A percentile compares a stretch with the other conserved stretches of the same genome.
These are phyloP conservation scores for Aspergillus oerlinghausenensis DNA, from an alignment of 2,329 filamentous ascomycete species.

Conservation along the genomic window DNA sequence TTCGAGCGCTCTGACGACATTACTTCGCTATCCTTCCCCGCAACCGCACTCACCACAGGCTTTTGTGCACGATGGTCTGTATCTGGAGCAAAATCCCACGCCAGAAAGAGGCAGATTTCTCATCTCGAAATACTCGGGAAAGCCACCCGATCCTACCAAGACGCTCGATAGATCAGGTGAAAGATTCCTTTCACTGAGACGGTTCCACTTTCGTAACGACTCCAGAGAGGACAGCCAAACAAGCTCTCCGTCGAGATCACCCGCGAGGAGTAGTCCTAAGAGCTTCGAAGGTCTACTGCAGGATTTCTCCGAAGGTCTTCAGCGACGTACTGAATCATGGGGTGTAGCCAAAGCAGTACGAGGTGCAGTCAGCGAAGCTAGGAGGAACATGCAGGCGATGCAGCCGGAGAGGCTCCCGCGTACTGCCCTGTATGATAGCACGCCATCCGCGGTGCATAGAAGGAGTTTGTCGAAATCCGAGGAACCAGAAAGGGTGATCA, in stretches of 20 bases:
- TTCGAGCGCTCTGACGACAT: constrained; percentile 72
- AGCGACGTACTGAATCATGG: constrained; percentile 46
- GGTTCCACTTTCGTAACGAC: constrained; percentile 25
- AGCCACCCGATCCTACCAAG: constrained; percentile 33
- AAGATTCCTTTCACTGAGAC: constrained; percentile 15
- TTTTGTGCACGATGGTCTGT: constrained; percentile 79
- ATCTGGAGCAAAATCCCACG: constrained; percentile 42
- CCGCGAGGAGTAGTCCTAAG: constrained; percentile 35
- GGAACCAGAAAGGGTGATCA: constrained; percentile 15
- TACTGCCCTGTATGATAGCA: constrained; percentile 14
- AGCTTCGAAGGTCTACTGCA: constrained; percentile 45
- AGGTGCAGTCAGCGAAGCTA: constrained; percentile 44
- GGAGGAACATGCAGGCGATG: constrained; percentile 44
- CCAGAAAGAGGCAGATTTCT: constrained; percentile 41
- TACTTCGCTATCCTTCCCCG: constrained; percentile 78
- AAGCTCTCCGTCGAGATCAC: constrained; percentile 33
- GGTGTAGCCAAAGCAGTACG: constrained; percentile 46
- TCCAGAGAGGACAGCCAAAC: constrained; percentile 24
- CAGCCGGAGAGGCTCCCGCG: constrained; percentile 36
- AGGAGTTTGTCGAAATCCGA: constrained; percentile 9
- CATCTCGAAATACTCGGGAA: constrained; percentile 45
- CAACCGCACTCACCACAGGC: constrained; percentile 64
- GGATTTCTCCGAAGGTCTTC: constrained; percentile 46
- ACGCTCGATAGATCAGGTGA: constrained; percentile 16
- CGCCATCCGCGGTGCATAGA: constrained; percentile 9